Base-by-base conservation (phyloP, 106 monocot species). In the Agapanthus africanus region DNA sequence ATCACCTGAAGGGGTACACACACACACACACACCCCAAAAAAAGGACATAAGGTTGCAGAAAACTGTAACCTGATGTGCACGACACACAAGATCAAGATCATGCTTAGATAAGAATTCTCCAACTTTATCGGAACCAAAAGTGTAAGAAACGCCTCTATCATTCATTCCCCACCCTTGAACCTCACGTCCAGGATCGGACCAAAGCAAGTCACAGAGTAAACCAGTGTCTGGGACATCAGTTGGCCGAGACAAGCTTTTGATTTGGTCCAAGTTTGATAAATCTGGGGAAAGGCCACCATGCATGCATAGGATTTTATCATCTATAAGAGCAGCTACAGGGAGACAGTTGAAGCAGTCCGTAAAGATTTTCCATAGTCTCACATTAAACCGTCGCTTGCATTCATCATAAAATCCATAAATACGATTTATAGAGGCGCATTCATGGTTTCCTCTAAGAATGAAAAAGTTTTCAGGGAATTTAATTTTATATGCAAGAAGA, bases 341-440 rank as follows among this genome's bases (percentile, higher is more conserved):
- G 6, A 81, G 69, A 44, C 81, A 81, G 65, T 81, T 81, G 42
- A 81, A 81, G 61, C 76, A 77, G 19, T 81, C 81, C 26, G 81
- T 81, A 68, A 81, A 81, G 23, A 77, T 57, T 62, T 73, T 81
- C 81, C 81, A 81, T 30, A 81, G 73, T 31, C 81, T 73, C 16
- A 81, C 81, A 70, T 81, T 81, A 42, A 81, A 81, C 25, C 81
- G 76, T 32, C 81, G 76, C 40, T 81, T 81, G 30, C 81, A 81
- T 77, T 81, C 81, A 69, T 81, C 81, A 70, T 81, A 81, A 67
- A 81, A 81, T 32, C 81, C 81, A 77, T 81, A 81, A 46, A 81
- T 81, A 26, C 81, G 37, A 67, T 81, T 81, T 65, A 81, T 81
- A 44, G 81, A 81, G 54, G 81, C 81, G 35, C 81, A 81, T 69